Base-by-base conservation (phyloP, 1,284 basidiomycete species). In the Ceratobasidium papillatum region DNA sequence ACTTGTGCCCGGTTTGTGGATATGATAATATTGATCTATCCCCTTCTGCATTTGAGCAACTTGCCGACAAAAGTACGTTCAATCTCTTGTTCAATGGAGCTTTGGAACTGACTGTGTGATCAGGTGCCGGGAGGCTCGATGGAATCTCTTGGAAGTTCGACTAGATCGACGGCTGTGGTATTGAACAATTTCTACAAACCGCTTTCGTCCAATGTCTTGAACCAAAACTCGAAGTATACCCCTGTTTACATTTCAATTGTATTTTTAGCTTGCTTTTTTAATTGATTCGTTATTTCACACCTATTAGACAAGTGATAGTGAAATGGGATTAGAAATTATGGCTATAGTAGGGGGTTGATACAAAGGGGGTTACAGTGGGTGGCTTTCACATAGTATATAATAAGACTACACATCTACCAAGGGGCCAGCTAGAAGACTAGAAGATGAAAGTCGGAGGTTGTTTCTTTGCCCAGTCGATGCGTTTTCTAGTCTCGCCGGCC, bases 11-110 rank as follows among this genome's bases (percentile, higher is more conserved):
- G n/a, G 30, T 11, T 22, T 52, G 63, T 4, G 47, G 63, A 9
- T 36, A 51, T 47, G 49, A 65, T 27, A 27, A 65, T 47, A 38
- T 65, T 19, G 47, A 52, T 36, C 22, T 65, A 51, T 65, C 47
- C 11, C 45, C 47, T 8, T 65, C 47, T 51, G 47, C 63, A 32
- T 65, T 65, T 27, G 47, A 65, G 30, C 25, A 34, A n/a, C 63
- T 52, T 7, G 47, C n/a, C 14, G 27, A 49, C 30, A 51, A 65
- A 32, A 38, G 63, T 52, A 27, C 7, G 47, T 47, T 12, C 25
- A 11, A 1, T 34, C 19, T 1, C 14, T 11, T 19, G 17, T 17
- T 36, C 14, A 34, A 0, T 34, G 36, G 12, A 27, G 19, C 9
- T 22, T 11, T 25, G 14, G 2, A 36, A 27, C 22, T 5, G 14